Conservation (phyloP, 192 early-diverging fungal genomes). For the Podila clonocystis region DNA sequence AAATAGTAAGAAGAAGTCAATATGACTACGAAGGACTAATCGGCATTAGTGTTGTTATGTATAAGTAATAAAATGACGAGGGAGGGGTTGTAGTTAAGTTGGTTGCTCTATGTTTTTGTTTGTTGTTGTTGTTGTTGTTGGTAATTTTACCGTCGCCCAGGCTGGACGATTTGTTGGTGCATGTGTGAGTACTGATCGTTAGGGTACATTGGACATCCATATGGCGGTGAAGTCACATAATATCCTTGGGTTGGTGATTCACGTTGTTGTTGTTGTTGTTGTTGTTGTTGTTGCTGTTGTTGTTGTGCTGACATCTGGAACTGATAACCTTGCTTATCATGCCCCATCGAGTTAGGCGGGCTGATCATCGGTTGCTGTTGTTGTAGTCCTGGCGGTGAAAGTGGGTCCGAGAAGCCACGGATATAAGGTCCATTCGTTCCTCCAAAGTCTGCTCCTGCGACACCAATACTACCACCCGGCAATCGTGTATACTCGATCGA, state of each 20-base stretch:
- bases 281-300: neutral
- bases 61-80: too few relatives aligned
- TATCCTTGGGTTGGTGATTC: slow-evolving; percentile 8
- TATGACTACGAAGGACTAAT: neutral
- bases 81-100: too few relatives aligned
- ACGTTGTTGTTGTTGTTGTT: slow-evolving; percentile 12
- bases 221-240: slow-evolving; percentile 5
- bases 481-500: slow-evolving; percentile 14
- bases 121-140: too few relatives aligned
- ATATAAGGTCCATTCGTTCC: slow-evolving; percentile 4
- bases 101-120: too few relatives aligned
- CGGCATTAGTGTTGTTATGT: too few relatives aligned
- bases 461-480: neutral
- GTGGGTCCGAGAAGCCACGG: slow-evolving; percentile 1
- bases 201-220: slow-evolving; percentile 18
- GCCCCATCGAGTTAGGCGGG: too few relatives aligned
- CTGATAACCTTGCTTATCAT: too few relatives aligned
- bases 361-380: neutral
- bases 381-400: slow-evolving; percentile 3
- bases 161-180: slow-evolving; percentile 36
- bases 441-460: neutral
- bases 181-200: slow-evolving; percentile 11
- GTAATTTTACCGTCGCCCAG: slow-evolving; percentile 6
- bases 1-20: neutral
- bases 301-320: neutral